These are phyloP conservation scores for Trichoderma virens DNA, from an alignment of 495 filamentous ascomycete species.

Conservation along the genomic window DNA sequence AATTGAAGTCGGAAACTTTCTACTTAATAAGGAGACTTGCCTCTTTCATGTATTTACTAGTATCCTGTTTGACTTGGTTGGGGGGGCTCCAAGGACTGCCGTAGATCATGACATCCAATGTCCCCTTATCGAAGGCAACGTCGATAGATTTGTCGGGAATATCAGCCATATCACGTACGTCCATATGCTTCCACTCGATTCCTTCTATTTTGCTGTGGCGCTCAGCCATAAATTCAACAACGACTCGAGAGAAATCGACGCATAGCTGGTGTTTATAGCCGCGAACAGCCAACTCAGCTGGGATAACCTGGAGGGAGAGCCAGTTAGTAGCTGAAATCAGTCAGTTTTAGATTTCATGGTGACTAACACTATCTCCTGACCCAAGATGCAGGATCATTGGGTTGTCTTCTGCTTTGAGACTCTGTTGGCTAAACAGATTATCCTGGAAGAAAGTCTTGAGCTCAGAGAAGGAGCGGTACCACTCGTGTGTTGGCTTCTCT, in stretches of 20 bases:
- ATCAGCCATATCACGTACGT: slow-evolving; percentile 43
- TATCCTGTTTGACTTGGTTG: slow-evolving; percentile 43
- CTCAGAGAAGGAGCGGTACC: slow-evolving; percentile 43
- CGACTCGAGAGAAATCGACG: slow-evolving; percentile 49
- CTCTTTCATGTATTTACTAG: slow-evolving; percentile 42
- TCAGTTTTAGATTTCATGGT: slow-evolving; percentile 2
- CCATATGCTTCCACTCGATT: slow-evolving; percentile 42
- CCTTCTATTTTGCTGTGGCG: slow-evolving; percentile 27
- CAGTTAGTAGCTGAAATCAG: not conserved
- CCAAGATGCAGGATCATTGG: slow-evolving; percentile 47
- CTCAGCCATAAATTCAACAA: slow-evolving; percentile 43
- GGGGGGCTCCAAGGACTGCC: slow-evolving; percentile 51
- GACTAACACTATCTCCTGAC: slow-evolving; percentile 49
- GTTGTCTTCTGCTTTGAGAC: slow-evolving; percentile 18
- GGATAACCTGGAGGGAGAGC: slow-evolving; percentile 34
- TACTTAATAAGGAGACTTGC: not conserved
- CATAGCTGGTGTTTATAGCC: slow-evolving; percentile 49
- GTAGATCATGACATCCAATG: slow-evolving; percentile 54
- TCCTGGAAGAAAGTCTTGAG: slow-evolving; percentile 40
- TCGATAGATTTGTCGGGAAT: slow-evolving; percentile 35
- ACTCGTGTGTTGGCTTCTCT: slow-evolving; percentile 36
- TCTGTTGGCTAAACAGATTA: slow-evolving; percentile 27
- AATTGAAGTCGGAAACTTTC: not conserved
- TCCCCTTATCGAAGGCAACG: slow-evolving; percentile 55
- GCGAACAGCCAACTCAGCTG: slow-evolving; percentile 34